Evolutionary conservation across 805 yeast species (phyloP), one percentile per base, ranked within the genome.

Genomic region (Nematodospora valgi): DNA sequence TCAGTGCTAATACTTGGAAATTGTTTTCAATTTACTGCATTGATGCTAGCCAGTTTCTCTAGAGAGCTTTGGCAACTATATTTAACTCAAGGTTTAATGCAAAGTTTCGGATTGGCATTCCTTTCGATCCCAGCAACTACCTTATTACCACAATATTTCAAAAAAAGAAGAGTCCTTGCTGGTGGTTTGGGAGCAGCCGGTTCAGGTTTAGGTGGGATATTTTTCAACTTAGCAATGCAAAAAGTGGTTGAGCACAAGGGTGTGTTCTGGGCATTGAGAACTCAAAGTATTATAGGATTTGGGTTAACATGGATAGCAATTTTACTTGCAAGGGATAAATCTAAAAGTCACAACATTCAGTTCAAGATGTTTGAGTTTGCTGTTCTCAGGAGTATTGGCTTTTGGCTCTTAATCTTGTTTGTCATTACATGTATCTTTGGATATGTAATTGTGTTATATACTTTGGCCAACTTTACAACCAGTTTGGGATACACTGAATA

Each of bases 121-220:
- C 62, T 78, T 23, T 72, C 76, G 34, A 66, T 78, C 3, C 82
- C 91, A 1, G 78, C 76, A 4, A 59, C 78, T 14, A 68, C 78
- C 2, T 56, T 82, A 10, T 48, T 83, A 17, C 87, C 88, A 0
- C 85, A 78, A 36, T 83, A 85, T 82, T 84, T 84, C 52, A 56
- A 74, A 28, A 79, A 74, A 44, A 78, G 62, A 39, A 65, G 89
- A 45, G 80, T 80, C 20, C 49, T 70, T n/a, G 78, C 77, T 1
- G 47, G 62, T 32, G 75, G 77, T 2, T 13, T 75, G 3, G 59
- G 69, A 3, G 62, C 74, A 1, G 64, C 75, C 6, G 81, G 80
- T 0, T 66, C 76, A 5, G 80, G 80, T 9, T 48, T 62, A 14
- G 80, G 80, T 13, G 81, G 81, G 12, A 55, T 75, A 5, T 44